Evolutionary conservation across 2,329 filamentous ascomycete genomes (phyloP).

Genomic region (Fusarium penzigii): DNA sequence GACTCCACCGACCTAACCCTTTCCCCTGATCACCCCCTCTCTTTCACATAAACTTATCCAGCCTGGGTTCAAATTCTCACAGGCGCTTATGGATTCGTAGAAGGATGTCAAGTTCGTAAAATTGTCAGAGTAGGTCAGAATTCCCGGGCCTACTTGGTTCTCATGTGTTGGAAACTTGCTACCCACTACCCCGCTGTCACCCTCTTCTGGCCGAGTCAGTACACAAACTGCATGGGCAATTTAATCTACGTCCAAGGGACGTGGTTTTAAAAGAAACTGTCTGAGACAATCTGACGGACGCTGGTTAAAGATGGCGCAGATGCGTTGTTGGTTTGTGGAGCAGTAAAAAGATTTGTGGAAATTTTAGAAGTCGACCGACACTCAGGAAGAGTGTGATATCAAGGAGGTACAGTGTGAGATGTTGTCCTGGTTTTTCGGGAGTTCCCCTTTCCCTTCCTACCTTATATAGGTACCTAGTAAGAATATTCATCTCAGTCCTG

Average conservation of each 20-base stretch:
- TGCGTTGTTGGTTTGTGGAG: too few species aligned
- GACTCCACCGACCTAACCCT: neutral
- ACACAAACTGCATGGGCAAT: neutral
- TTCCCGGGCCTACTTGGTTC: neutral
- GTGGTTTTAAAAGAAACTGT: neutral
- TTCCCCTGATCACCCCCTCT: neutral
- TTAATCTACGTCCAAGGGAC: neutral
- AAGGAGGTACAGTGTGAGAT: too few species aligned
- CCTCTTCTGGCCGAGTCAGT: neutral
- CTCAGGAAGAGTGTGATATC: too few species aligned
- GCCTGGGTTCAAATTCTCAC: neutral
- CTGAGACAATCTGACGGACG: neutral
- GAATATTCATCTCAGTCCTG: too few species aligned
- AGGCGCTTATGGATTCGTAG: neutral
- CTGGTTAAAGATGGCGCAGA: too few species aligned
- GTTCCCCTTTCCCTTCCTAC: too few species aligned
- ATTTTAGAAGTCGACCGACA: too few species aligned
- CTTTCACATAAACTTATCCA: neutral
- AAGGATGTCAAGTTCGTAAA: neutral
- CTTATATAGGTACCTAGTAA: too few species aligned
- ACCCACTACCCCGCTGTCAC: neutral
- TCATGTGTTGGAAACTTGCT: neutral
- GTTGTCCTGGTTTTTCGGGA: too few species aligned
- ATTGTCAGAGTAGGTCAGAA: neutral
- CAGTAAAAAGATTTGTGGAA: too few species aligned